Conservation (phyloP, 73 alveolate genomes). For the Paramecium tetraurelia region DNA sequence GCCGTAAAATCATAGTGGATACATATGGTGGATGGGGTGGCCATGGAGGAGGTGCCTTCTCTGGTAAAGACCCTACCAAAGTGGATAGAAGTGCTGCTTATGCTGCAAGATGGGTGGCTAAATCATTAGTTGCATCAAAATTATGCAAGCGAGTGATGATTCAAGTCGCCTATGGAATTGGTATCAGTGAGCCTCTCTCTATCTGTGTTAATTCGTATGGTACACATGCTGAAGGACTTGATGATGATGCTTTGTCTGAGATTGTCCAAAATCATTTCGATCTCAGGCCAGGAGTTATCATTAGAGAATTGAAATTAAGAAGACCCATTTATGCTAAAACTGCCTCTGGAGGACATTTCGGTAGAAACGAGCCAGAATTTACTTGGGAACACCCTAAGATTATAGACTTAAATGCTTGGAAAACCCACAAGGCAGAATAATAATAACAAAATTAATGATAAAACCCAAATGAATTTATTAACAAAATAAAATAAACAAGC, state of each 20-base stretch:
- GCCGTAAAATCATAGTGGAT: conserved; percentile 95
- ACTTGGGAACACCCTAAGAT: conserved; percentile 79
- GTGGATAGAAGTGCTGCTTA: conserved; percentile 99
- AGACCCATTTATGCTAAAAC: conserved; percentile 82
- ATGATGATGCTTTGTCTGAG: conserved; percentile 72
- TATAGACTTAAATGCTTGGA: background rate
- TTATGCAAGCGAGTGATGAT: conserved; percentile 86
- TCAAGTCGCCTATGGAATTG: conserved; percentile 89
- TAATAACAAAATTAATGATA: background rate
- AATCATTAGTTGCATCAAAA: conserved; percentile 83
- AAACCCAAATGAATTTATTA: background rate
- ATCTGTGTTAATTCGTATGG: conserved; percentile 87
- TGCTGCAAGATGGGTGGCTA: conserved; percentile 97
- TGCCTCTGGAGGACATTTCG: conserved; percentile 89
- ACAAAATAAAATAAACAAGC: background rate
- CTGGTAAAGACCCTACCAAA: conserved; percentile 97
- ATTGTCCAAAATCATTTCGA: conserved; percentile 74
- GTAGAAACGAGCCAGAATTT: conserved; percentile 82
- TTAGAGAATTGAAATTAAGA: conserved; percentile 73
- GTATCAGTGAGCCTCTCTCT: conserved; percentile 89
- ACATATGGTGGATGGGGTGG: conserved; percentile 99
- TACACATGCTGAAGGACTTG: conserved; percentile 71
- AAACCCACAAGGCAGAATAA: background rate
- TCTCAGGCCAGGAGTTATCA: conserved; percentile 83
- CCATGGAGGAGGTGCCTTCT: conserved; percentile 97